phyloP scores from a whole-genome alignment of 768 basidiomycete genomes.

The Kondoa subrosea region DNA sequence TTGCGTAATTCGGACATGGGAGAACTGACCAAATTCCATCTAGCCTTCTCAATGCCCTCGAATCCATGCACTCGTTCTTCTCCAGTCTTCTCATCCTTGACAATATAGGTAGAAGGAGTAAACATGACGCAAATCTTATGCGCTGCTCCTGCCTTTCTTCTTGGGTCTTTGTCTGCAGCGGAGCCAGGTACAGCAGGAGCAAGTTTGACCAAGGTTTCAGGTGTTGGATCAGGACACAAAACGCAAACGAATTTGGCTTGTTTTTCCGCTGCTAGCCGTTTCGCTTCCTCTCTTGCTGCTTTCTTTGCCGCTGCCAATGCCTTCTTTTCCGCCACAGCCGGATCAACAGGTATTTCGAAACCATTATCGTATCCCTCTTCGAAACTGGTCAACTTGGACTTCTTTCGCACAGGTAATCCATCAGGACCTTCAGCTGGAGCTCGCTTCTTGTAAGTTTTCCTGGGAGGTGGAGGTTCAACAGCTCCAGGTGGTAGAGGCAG shows the following conservation, averaged over 20 bases:
- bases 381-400: conserved; percentile 2
- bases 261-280: conserved; percentile 4
- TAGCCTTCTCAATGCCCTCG: conserved; percentile 68
- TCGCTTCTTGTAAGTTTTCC: conserved; percentile 29
- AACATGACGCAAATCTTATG: conserved; percentile 53
- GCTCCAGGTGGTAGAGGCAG: background rate
- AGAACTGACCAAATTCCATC: conserved; percentile 70
- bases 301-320: background rate
- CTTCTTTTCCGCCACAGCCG: conserved; percentile 1
- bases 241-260: conserved; percentile 18
- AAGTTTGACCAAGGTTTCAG: conserved; percentile 21
- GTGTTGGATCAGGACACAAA: conserved; percentile 23
- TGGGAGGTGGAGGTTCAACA: conserved; percentile 9
- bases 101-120: conserved; percentile 84
- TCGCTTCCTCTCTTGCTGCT: background rate
- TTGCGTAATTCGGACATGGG: no score
- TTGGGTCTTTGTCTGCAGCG: background rate
- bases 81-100: conserved; percentile 39
- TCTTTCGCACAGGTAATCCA: conserved; percentile 4
- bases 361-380: background rate
- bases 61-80: conserved; percentile 53
- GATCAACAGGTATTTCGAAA: background rate
- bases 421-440: conserved; percentile 5
- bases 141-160: background rate
- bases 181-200: conserved; percentile 4